phyloP scores from a whole-genome alignment of 306 rosid species.

The Albizia julibrissin region DNA sequence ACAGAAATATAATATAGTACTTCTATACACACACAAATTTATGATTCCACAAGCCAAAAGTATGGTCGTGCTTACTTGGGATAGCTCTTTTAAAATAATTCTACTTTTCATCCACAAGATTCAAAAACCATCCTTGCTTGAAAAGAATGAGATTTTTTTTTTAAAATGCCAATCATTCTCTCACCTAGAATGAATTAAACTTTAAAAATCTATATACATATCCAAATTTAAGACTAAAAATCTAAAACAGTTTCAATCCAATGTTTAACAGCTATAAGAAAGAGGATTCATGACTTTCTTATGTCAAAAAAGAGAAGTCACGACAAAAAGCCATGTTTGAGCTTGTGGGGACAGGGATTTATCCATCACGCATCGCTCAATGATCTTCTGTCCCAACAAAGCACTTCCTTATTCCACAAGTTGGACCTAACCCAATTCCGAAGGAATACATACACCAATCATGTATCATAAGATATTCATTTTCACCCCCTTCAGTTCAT shows the following conservation, averaged over 20 bases:
- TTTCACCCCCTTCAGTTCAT: slow-evolving; percentile 26
- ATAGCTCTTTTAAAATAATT: not conserved
- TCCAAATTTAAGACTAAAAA: not conserved
- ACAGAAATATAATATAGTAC: not conserved
- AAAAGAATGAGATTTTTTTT: too few species aligned
- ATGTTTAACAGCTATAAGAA: not conserved
- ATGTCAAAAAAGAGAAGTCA: not conserved
- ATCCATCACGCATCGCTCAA: slow-evolving; percentile 29
- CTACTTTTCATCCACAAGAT: not conserved
- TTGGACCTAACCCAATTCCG: slow-evolving; percentile 14
- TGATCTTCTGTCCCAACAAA: slow-evolving; percentile 21
- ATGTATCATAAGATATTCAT: slow-evolving; percentile 8
- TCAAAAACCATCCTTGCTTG: not conserved
- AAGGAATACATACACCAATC: slow-evolving; percentile 1
- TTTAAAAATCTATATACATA: not conserved
- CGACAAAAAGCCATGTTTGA: slow-evolving; percentile 6
- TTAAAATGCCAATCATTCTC: not conserved
- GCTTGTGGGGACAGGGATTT: slow-evolving; percentile 35
- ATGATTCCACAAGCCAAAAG: not conserved
- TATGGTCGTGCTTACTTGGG: not conserved
- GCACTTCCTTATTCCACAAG: slow-evolving; percentile 35
- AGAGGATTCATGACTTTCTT: not conserved
- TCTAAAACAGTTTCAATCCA: not conserved
- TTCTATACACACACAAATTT: too few species aligned
- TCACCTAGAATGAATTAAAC: not conserved